These are phyloP conservation scores for Globisporangium irregulare DNA, from an alignment of 352 stramenopile species.

Conservation along the genomic window DNA sequence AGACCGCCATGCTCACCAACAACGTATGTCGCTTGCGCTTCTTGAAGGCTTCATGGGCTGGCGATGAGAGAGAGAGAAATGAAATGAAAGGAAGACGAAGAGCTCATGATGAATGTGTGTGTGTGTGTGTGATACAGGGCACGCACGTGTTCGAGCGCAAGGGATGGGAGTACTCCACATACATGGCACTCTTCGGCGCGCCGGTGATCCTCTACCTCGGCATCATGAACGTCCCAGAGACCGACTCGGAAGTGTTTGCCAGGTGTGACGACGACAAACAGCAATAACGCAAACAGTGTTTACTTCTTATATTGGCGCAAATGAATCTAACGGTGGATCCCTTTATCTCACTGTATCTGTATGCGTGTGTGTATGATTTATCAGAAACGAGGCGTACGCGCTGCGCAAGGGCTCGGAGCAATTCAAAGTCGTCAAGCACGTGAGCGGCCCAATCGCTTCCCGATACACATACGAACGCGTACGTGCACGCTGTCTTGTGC, in stretches of 20 bases:
- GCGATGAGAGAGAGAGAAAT: not conserved
- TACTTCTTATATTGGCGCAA: not conserved
- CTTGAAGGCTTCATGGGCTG: not conserved
- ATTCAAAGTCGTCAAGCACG: constrained; percentile 41
- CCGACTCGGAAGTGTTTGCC: constrained; percentile 79
- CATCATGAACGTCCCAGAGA: constrained; percentile 77
- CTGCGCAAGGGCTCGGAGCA: constrained; percentile 47
- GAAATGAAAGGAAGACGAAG: not conserved
- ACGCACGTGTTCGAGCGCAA: constrained; percentile 80
- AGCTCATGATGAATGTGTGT: not conserved
- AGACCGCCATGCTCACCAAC: constrained; percentile 87
- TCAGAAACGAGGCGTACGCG: constrained; percentile 56
- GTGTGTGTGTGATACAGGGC: constrained; percentile 28
- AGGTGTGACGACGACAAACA: constrained; percentile 30
- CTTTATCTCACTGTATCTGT: not conserved
- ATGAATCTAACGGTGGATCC: not conserved
- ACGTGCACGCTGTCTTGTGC: constrained; percentile 13
- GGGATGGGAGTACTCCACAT: constrained; percentile 81
- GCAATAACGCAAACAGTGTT: not conserved
- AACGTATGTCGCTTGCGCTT: constrained; percentile 46
- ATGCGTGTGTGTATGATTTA: not conserved
- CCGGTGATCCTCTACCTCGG: constrained; percentile 75
- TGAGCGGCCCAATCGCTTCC: constrained; percentile 39
- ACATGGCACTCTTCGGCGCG: constrained; percentile 69
- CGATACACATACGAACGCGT: constrained; percentile 55